Base-by-base conservation (phyloP, 2,329 filamentous ascomycete species). In the Verticillium dahliae region DNA sequence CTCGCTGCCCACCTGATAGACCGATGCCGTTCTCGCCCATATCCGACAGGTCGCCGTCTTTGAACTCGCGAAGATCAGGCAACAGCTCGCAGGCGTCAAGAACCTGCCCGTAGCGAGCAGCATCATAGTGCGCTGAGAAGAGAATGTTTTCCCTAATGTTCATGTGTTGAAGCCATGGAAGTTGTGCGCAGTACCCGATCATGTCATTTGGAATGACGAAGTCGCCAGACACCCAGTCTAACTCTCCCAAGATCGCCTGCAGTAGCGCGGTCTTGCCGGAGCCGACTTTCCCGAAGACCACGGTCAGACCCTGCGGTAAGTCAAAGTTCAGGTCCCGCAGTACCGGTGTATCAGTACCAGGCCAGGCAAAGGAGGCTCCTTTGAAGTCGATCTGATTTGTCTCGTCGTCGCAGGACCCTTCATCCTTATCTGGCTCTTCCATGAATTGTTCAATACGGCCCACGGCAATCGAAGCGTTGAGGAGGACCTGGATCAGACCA, bases 371-470 rank as follows among this genome's bases (percentile, higher is more conserved):
- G 0, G 86, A 87, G 4, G 90, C 90, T 34, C 85, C 75, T 2
- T 81, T 76, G 56, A 96, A 78, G 50, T 81, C 73, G 22, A 88
- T 76, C 15, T 81, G 75, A 18, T 76, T 69, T 2, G 65, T 65
- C 1, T 72, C 56, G 9, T 71, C 71, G 4, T 74, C 68, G 4
- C 78, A 76, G 3, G 73, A 72, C 6, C 45, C 45, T 34, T 83
- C 80, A 35, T 85, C 83, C 67, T 92, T 91, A 69, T 97, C 86
- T 0, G 91, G 91, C 72, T 97, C 92, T 0, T 80, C 78, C 91
- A 97, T 96, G 75, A 96, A 97, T 27, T 85, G 82, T 68, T 96
- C 90, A 22, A 97, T 91, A 66, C 92, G 88, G 9, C 84, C 85
- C 65, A 96, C 85, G 0, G 92, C 90, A 18, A 97, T 88, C n/a